Evolutionary conservation across 2,329 filamentous ascomycete species (phyloP).

Genomic region (Domatiomyces catenatus): DNA sequence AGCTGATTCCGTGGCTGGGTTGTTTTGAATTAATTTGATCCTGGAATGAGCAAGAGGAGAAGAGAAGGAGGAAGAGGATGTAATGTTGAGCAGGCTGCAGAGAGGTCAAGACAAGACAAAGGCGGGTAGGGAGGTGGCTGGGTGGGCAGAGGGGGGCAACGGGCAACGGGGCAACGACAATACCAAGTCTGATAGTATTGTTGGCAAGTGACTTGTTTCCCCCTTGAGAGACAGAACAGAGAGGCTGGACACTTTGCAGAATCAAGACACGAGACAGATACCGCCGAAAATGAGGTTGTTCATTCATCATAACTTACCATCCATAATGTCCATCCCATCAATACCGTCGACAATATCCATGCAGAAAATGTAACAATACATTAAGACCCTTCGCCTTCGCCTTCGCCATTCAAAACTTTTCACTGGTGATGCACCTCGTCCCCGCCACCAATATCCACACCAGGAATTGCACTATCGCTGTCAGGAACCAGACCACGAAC

Average conservation of each 20-base stretch:
- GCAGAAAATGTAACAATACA: no score
- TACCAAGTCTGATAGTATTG: no score
- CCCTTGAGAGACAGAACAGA: no score
- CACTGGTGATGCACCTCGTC: constrained; percentile 27
- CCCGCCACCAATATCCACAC: constrained; percentile 27
- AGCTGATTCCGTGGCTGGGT: neutral
- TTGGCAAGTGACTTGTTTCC: no score
- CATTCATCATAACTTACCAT: no score
- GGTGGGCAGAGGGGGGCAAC: no score
- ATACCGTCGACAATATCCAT: no score
- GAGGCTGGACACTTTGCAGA: no score
- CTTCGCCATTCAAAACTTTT: constrained; percentile 27
- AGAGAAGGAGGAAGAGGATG: neutral
- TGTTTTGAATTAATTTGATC: neutral
- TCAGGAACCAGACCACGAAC: constrained; percentile 25
- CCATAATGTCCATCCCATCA: no score
- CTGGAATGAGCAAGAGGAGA: neutral
- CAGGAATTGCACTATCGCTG: constrained; percentile 25
- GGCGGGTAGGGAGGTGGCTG: neutral
- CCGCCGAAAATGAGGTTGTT: no score
- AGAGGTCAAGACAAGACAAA: neutral
- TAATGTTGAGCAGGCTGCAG: neutral
- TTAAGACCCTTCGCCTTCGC: neutral
- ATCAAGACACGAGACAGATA: no score
- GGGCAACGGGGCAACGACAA: no score